Evolutionary conservation across 345 rosid genomes (phyloP).

Genomic region (Brassica juncea): DNA sequence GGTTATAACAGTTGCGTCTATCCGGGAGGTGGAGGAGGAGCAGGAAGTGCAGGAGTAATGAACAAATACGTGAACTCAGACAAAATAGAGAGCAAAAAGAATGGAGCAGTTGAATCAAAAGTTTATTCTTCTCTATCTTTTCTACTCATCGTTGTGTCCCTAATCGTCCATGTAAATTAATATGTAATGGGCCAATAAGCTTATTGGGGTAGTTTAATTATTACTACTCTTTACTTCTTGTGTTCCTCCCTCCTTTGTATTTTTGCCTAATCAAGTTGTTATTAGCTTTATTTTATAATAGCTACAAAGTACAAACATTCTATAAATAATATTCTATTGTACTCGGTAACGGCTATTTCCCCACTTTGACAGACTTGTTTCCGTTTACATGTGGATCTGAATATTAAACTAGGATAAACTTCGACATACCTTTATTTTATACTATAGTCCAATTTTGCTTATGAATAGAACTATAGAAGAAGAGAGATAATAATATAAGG

Average conservation of each 20-base stretch:
- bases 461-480: not conserved
- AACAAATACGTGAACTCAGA: slow-evolving; percentile 41
- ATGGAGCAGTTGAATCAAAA: slow-evolving; percentile 29
- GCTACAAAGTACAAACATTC: not conserved
- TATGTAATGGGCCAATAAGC: slow-evolving; percentile 19
- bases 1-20: slow-evolving; percentile 66
- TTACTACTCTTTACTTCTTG: not conserved
- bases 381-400: not conserved
- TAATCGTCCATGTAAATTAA: slow-evolving; percentile 30
- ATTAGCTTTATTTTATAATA: slow-evolving; percentile 5
- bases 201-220: slow-evolving; percentile 15
- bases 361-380: not conserved
- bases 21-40: slow-evolving; percentile 53
- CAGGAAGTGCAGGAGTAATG: slow-evolving; percentile 33
- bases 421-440: not conserved
- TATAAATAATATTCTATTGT: not conserved
- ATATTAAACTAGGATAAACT: not conserved
- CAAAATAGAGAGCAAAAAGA: slow-evolving; percentile 24
- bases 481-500: not conserved
- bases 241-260: not conserved
- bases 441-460: not conserved
- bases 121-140: slow-evolving; percentile 16
- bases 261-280: not conserved
- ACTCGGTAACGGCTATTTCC: slow-evolving; percentile 15
- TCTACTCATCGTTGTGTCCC: slow-evolving; percentile 14